These are phyloP conservation scores for Neurospora cerealis DNA, from an alignment of 495 filamentous ascomycete genomes.

Conservation along the genomic window DNA sequence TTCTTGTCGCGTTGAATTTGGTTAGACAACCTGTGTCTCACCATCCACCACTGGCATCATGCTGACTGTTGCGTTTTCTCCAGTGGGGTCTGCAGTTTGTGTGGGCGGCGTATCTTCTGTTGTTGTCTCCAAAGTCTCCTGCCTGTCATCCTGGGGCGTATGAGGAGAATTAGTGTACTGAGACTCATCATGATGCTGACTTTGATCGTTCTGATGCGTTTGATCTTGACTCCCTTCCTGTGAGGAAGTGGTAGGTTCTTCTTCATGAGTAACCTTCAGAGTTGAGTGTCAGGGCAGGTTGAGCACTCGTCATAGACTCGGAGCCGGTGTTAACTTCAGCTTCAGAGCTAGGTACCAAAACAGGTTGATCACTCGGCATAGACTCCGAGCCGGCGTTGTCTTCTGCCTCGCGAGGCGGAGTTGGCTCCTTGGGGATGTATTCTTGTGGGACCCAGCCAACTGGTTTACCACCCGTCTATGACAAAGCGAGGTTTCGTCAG, in stretches of 20 bases:
- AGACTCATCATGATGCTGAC: not conserved
- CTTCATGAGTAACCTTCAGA: not conserved
- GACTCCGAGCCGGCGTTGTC: not conserved
- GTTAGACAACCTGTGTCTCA: not conserved
- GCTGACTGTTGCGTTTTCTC: not conserved
- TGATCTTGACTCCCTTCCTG: not conserved
- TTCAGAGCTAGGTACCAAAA: no score
- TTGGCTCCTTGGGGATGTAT: slow-evolving; percentile 2
- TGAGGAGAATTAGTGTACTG: not conserved
- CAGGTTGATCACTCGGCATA: not conserved
- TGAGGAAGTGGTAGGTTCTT: not conserved
- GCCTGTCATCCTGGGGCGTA: not conserved
- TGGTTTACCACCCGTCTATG: slow-evolving; percentile 29
- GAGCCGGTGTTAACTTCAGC: not conserved
- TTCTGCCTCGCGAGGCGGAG: not conserved
- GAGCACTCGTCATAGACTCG: not conserved
- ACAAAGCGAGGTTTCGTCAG: not conserved
- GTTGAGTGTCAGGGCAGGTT: not conserved
- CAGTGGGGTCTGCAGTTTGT: not conserved
- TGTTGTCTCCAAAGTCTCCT: not conserved
- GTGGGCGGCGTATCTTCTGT: not conserved
- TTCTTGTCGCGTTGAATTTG: not conserved
- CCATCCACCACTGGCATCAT: not conserved
- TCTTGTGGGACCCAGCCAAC: slow-evolving; percentile 14
- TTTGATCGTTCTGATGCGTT: not conserved